Evolutionary conservation across 306 rosid genomes (phyloP).

Genomic region (Vicia villosa): DNA sequence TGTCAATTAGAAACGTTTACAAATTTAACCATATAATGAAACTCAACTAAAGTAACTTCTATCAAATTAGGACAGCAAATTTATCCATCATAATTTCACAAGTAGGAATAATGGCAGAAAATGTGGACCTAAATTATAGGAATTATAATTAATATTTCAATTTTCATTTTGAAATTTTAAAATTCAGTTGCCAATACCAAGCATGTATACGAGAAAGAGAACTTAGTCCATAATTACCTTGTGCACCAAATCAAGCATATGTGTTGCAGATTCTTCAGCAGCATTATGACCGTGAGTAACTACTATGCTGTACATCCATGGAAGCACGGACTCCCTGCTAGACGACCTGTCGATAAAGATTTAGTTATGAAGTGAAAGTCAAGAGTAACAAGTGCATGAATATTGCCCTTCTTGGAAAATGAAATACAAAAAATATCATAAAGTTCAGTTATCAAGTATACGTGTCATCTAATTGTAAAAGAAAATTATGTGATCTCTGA

Average conservation of each 20-base stretch:
- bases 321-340: conserved; percentile 67
- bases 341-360: conserved; percentile 59
- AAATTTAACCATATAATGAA: not conserved
- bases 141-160: conserved; percentile 10
- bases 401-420: conserved; percentile 21
- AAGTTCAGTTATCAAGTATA: not conserved
- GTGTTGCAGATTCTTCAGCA: conserved; percentile 48
- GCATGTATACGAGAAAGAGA: conserved; percentile 35
- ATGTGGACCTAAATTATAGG: conserved; percentile 1
- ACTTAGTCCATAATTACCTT: conserved; percentile 55
- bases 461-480: not conserved
- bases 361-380: conserved; percentile 30
- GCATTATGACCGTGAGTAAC: conserved; percentile 62
- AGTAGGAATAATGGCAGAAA: conserved; percentile 10
- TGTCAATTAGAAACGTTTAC: not conserved
- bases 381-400: conserved; percentile 17
- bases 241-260: conserved; percentile 57
- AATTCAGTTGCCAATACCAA: conserved; percentile 18
- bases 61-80: not conserved
- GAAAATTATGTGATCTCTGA: not conserved
- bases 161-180: conserved; percentile 19
- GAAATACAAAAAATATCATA: conserved; percentile 22
- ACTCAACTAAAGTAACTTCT: not conserved
- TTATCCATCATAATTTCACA: conserved; percentile 7
- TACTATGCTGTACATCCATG: conserved; percentile 82